Percentiles rank a stretch among this genome's conserved stretches.
Conservation (phyloP, 176 grass and related monocot species). For the Aechmea fasciata region DNA sequence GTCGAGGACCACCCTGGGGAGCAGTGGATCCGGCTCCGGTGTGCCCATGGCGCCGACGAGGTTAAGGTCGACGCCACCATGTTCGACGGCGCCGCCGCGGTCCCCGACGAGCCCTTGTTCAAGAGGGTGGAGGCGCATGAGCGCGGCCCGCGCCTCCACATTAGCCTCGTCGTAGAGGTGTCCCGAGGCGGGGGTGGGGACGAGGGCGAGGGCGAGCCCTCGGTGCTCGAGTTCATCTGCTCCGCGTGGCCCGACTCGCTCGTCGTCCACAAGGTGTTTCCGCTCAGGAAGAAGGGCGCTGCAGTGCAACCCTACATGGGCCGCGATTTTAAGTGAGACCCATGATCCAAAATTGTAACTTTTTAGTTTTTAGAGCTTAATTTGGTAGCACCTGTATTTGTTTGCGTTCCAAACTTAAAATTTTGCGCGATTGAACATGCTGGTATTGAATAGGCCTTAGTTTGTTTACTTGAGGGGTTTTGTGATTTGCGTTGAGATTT, state of each 20-base stretch:
- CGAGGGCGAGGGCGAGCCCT: not conserved
- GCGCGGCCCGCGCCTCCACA: constrained; percentile 52
- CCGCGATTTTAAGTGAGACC: constrained; percentile 42
- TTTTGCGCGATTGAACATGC: not conserved
- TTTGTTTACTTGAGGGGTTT: not conserved
- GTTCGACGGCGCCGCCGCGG: constrained; percentile 59
- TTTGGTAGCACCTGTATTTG: not conserved
- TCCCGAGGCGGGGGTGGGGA: constrained; percentile 14
- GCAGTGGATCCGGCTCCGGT: constrained; percentile 85
- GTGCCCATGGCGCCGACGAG: constrained; percentile 28
- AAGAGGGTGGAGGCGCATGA: constrained; percentile 52
- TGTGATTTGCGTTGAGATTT: not conserved
- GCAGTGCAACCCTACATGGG: constrained; percentile 17
- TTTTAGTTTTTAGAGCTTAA: not conserved
- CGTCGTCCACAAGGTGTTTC: constrained; percentile 47
- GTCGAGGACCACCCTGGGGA: constrained; percentile 67
- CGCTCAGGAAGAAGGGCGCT: constrained; percentile 21
- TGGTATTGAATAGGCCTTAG: not conserved
- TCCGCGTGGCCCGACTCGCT: constrained; percentile 77
- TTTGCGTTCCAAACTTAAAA: not conserved
- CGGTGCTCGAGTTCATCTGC: constrained; percentile 62
- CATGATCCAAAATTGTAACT: not conserved
- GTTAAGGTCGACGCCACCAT: constrained; percentile 85
- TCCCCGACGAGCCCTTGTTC: constrained; percentile 35
- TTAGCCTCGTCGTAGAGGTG: constrained; percentile 85